Conservation (phyloP, 768 basidiomycete genomes). For the Strobilomyces dryophilus region DNA sequence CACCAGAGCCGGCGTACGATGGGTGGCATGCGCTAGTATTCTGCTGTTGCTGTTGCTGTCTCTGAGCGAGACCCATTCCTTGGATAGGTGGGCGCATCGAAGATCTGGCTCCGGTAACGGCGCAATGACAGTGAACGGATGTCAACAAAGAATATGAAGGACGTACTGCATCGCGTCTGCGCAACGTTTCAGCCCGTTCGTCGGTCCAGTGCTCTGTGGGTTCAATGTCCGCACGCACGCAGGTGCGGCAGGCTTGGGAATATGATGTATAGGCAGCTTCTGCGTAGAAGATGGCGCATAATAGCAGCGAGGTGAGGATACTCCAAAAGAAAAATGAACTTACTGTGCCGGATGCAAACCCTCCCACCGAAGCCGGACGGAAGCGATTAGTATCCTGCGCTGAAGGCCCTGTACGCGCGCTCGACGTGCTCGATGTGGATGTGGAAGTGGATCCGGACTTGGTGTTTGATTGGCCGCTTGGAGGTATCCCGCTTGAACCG, state of each 20-base stretch:
- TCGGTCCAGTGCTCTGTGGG: conserved; percentile 1
- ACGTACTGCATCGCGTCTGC: conserved; percentile 32
- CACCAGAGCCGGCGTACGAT: conserved; percentile 24
- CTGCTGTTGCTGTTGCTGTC: conserved; percentile 15
- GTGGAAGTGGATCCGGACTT: conserved; percentile 4
- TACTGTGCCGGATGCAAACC: conserved; percentile 26
- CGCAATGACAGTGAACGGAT: not conserved
- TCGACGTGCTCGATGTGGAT: not conserved
- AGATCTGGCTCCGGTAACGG: not conserved
- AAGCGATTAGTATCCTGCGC: not conserved
- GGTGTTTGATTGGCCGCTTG: not conserved
- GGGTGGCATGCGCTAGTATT: conserved; percentile 16
- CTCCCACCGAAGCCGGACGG: conserved; percentile 36
- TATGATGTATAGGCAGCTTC: conserved; percentile 9
- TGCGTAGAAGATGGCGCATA: conserved; percentile 18
- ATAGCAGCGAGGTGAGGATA: too few relatives aligned
- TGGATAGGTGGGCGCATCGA: conserved; percentile 22
- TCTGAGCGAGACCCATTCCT: conserved; percentile 40
- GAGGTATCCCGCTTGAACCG: not conserved
- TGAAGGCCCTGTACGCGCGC: not conserved
- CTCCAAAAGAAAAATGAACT: too few relatives aligned
- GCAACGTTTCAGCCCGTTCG: conserved; percentile 29
- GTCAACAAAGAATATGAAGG: not conserved
- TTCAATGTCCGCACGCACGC: conserved; percentile 9
- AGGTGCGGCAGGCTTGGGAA: conserved; percentile 1